These are phyloP conservation scores for Heliamphora pulchella DNA, from an alignment of 179 eudicot species.

Conservation along the genomic window DNA sequence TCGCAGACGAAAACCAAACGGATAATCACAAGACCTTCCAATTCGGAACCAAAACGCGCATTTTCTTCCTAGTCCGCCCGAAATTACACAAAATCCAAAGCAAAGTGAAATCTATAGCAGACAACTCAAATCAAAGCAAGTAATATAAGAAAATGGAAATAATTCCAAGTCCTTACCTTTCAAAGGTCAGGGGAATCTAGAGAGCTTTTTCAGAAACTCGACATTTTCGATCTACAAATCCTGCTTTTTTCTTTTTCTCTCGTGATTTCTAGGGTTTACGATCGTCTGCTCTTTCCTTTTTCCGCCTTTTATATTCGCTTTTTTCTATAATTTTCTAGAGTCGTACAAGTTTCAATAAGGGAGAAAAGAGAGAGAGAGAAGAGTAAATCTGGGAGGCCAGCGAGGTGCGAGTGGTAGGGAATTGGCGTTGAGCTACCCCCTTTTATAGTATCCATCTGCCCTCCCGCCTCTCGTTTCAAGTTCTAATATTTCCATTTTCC, in stretches of 20 bases:
- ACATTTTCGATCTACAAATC: background rate
- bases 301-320: too few species aligned
- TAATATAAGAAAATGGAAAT: background rate
- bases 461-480: conserved; percentile 14
- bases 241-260: conserved; percentile 2
- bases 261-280: background rate
- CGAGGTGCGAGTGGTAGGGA: conserved; percentile 10
- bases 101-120: background rate
- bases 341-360: too few species aligned
- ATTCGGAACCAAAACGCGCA: background rate
- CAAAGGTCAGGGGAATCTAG: conserved; percentile 5
- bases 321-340: background rate
- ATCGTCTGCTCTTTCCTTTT: background rate
- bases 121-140: background rate
- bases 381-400: background rate
- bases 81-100: background rate
- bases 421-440: background rate
- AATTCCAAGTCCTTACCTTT: background rate
- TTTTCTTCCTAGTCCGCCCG: background rate
- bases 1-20: background rate
- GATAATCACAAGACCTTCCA: background rate
- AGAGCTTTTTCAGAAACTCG: conserved; percentile 5
- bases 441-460: conserved; percentile 16
- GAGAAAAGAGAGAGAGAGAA: conserved; percentile 16
- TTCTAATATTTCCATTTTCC: background rate